A percentile compares a stretch with the other conserved stretches of the same genome.
Evolutionary conservation across 2,329 filamentous ascomycete genomes (phyloP).

Genomic region (Curvularia lunata): DNA sequence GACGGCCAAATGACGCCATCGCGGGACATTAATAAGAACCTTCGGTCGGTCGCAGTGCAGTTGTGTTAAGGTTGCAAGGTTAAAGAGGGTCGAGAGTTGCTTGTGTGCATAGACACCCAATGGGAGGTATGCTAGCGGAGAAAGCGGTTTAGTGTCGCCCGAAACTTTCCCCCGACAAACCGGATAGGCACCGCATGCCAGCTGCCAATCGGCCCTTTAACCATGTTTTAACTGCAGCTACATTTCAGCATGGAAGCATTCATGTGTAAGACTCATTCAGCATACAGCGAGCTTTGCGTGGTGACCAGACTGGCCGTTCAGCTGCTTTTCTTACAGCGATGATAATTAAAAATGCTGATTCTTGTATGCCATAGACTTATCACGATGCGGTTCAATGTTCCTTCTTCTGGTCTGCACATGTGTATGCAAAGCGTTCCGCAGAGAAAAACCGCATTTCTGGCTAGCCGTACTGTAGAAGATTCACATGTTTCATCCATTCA

Average conservation of each 20-base stretch:
- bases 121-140: conserved; percentile 14
- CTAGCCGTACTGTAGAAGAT: not conserved
- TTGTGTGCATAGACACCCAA: conserved; percentile 14
- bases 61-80: conserved; percentile 16
- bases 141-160: conserved; percentile 25
- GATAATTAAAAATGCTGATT: too few species aligned
- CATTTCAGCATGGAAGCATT: not conserved
- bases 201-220: conserved; percentile 12
- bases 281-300: not conserved
- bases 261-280: not conserved
- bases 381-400: not conserved
- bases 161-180: conserved; percentile 20
- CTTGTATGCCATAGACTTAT: not conserved
- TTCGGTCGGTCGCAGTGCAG: conserved; percentile 13
- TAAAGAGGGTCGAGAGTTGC: conserved; percentile 12
- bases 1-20: conserved; percentile 6
- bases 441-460: not conserved
- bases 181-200: conserved; percentile 16
- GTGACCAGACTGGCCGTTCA: not conserved
- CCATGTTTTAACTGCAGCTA: conserved; percentile 1
- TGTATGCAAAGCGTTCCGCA: not conserved
- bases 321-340: not conserved
- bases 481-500: not conserved
- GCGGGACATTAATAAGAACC: not conserved
- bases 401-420: not conserved